Conservation (phyloP, 2,329 filamentous ascomycete genomes). For the Meredithiella fracta region DNA sequence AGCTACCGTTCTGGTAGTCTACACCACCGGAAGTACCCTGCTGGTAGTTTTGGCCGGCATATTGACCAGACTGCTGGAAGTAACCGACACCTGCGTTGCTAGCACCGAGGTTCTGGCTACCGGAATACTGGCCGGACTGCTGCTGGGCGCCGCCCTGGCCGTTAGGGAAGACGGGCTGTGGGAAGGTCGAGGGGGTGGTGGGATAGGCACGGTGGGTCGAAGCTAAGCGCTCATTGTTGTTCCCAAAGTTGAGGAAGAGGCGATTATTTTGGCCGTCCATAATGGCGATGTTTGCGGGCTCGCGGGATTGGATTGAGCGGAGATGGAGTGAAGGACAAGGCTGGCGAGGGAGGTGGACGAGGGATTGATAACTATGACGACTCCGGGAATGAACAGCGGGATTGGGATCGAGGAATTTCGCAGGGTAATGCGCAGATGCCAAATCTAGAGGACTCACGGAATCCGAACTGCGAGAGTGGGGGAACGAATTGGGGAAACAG, state of each 20-base stretch:
- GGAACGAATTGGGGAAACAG: conserved; percentile 1
- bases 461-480: not conserved
- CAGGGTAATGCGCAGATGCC: conserved; percentile 1
- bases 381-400: not conserved
- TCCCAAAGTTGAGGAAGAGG: conserved; percentile 50
- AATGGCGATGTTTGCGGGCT: conserved; percentile 17
- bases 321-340: not conserved
- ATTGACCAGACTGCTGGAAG: conserved; percentile 43
- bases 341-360: not conserved
- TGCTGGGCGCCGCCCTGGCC: conserved; percentile 24
- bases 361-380: not conserved
- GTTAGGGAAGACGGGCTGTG: conserved; percentile 59
- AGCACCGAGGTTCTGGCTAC: conserved; percentile 13
- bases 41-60: conserved; percentile 20
- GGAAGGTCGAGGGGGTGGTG: conserved; percentile 89
- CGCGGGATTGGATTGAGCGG: not conserved
- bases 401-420: not conserved
- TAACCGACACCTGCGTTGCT: conserved; percentile 27
- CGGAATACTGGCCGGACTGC: conserved; percentile 19
- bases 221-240: conserved; percentile 46
- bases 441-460: not conserved
- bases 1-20: conserved; percentile 31
- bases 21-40: conserved; percentile 24
- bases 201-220: conserved; percentile 53
- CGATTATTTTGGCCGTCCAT: conserved; percentile 43